Evolutionary conservation across 1,139 yeast genomes (phyloP).

Genomic region (Protomyces inundatus): DNA sequence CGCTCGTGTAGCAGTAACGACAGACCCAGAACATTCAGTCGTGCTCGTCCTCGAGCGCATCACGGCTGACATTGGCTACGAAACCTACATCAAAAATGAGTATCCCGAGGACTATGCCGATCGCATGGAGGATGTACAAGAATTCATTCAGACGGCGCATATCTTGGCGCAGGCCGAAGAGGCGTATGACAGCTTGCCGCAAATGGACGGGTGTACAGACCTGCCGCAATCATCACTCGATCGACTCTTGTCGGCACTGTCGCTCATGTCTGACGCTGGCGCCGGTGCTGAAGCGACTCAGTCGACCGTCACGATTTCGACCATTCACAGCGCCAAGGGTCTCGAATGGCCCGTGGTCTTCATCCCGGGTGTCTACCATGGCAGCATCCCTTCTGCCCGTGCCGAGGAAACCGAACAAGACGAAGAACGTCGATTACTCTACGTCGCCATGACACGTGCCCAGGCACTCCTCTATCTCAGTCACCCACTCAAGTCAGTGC

Average conservation of each 20-base stretch:
- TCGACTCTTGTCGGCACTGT: slow-evolving; percentile 56
- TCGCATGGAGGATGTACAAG: slow-evolving; percentile 29
- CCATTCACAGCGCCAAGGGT: slow-evolving; percentile 78
- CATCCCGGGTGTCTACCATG: slow-evolving; percentile 46
- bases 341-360: slow-evolving; percentile 92
- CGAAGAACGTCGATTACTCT: slow-evolving; percentile 79
- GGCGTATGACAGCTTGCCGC: slow-evolving; percentile 37
- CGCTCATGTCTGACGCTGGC: slow-evolving; percentile 46
- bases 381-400: slow-evolving; percentile 34
- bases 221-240: slow-evolving; percentile 33
- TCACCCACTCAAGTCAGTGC: slow-evolving; percentile 23
- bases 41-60: not conserved
- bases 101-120: slow-evolving; percentile 34
- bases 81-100: slow-evolving; percentile 38
- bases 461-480: slow-evolving; percentile 39
- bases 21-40: not conserved
- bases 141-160: slow-evolving; percentile 32
- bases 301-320: slow-evolving; percentile 49
- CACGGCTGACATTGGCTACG: slow-evolving; percentile 26
- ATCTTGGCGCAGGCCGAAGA: slow-evolving; percentile 42
- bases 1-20: not conserved
- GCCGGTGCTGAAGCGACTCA: slow-evolving; percentile 33
- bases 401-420: slow-evolving; percentile 43
- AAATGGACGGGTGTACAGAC: slow-evolving; percentile 24
- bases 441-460: slow-evolving; percentile 85